Evolutionary conservation across 1,284 basidiomycete species (phyloP), one percentile per base, ranked within the genome.

Genomic region (Farysia itapuensis): DNA sequence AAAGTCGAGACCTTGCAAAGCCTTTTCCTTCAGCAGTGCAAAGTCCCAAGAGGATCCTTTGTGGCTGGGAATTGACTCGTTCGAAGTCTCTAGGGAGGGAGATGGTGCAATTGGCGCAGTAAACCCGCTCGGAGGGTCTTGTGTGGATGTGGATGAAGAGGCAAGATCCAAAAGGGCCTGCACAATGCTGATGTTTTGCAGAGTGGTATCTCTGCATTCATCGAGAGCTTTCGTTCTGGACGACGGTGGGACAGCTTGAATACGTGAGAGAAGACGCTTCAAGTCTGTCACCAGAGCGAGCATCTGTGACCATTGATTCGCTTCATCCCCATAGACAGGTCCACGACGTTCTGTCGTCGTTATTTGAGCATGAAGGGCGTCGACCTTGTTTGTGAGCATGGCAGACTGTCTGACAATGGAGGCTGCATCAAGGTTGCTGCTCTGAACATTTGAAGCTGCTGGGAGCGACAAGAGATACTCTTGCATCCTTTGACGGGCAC

Each of bases 11-110:
- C 14, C 34, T 13, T 20, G 11, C 11, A 35, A 43, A 0, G 50
- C 44, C 15, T 43, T 35, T 20, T 46, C 45, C 25, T 40, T 53
- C 50, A 42, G 53, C 8, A 48, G 39, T 12, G 47, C 26, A 28
- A 28, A 28, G 26, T 28, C 26, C 26, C 11, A 28, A 9, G 26
- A 28, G 11, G 26, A 28, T n/a, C 11, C 9, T n/a, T 9, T 11
- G 9, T 9, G n/a, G 9, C 11, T 11, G 26, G 9, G 26, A 11
- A 28, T n/a, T 11, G 26, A 28, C n/a, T 28, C 26, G n/a, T n/a
- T n/a, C n/a, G n/a, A n/a, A n/a, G n/a, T n/a, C n/a, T n/a, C n/a
- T n/a, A n/a, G n/a, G n/a, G n/a, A n/a, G n/a, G n/a, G n/a, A n/a
- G n/a, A n/a, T n/a, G n/a, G n/a, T n/a, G n/a, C n/a, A n/a, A 28